Evolutionary conservation across 352 stramenopile genomes (phyloP).

Genomic region (Aphanomyces cochlioides): DNA sequence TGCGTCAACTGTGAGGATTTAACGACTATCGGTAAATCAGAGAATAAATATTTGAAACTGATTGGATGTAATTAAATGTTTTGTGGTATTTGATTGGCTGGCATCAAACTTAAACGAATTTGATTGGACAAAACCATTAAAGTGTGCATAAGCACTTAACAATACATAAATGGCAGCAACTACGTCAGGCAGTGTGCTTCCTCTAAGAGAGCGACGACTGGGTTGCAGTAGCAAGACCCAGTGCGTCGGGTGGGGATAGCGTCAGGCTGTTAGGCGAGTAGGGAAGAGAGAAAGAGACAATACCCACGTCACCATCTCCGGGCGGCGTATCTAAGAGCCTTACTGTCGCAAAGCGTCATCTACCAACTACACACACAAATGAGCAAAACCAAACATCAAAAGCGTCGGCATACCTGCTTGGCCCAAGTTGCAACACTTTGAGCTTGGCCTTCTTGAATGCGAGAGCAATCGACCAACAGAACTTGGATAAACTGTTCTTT

Average conservation of each 20-base stretch:
- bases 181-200: not conserved
- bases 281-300: not conserved
- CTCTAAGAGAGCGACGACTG: no score
- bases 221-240: slow-evolving; percentile 1
- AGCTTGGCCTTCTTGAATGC: slow-evolving; percentile 60
- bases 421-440: slow-evolving; percentile 71
- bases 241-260: not conserved
- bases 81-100: no score
- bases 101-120: not conserved
- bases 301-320: not conserved
- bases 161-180: not conserved
- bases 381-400: not conserved
- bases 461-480: slow-evolving; percentile 69
- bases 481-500: slow-evolving; percentile 69
- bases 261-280: slow-evolving; percentile 19
- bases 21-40: no score
- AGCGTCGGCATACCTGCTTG: slow-evolving; percentile 44
- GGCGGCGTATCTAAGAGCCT: not conserved
- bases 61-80: no score
- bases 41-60: no score
- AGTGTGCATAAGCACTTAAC: not conserved
- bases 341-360: slow-evolving; percentile 10
- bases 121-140: not conserved
- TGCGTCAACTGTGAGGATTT: no score
- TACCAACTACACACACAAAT: slow-evolving; percentile 12